Evolutionary conservation across 345 rosid species (phyloP).

Genomic region (Salix udensis): DNA sequence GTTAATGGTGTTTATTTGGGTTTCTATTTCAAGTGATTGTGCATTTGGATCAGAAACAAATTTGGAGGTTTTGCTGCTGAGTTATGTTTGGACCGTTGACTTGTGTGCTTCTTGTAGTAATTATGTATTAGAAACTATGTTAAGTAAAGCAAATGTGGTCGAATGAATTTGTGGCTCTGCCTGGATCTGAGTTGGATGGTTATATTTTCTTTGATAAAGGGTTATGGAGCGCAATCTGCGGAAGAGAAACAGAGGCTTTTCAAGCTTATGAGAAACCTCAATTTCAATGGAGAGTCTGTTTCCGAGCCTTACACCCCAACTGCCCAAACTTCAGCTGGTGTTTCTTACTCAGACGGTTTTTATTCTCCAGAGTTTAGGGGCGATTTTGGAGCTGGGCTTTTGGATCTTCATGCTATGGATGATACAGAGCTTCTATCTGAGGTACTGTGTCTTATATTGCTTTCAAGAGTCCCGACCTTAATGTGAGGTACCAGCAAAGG

Average conservation of each 20-base stretch:
- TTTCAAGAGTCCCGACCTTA: not conserved
- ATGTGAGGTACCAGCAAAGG: not conserved
- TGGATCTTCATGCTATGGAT: slow-evolving; percentile 98
- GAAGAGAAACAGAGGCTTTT: slow-evolving; percentile 97
- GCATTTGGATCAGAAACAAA: not conserved
- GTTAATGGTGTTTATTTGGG: not conserved
- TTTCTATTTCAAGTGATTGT: not conserved
- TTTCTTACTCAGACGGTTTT: slow-evolving; percentile 66
- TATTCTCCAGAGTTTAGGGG: slow-evolving; percentile 92
- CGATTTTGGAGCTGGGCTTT: slow-evolving; percentile 96
- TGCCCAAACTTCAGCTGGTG: slow-evolving; percentile 56
- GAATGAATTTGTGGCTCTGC: not conserved
- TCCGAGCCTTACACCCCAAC: slow-evolving; percentile 69
- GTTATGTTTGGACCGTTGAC: not conserved
- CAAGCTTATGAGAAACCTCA: slow-evolving; percentile 91
- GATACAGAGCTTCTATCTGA: slow-evolving; percentile 93
- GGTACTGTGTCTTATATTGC: slow-evolving; percentile 40
- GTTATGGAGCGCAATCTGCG: slow-evolving; percentile 94
- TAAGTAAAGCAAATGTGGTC: not conserved
- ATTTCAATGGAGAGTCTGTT: slow-evolving; percentile 88
- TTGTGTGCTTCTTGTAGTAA: not conserved
- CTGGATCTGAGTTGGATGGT: not conserved
- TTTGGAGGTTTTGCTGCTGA: not conserved
- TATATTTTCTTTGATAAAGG: slow-evolving; percentile 40
- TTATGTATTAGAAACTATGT: not conserved